Evolutionary conservation across 768 basidiomycete genomes (phyloP).

Genomic region (Melanogaster broomeanus): DNA sequence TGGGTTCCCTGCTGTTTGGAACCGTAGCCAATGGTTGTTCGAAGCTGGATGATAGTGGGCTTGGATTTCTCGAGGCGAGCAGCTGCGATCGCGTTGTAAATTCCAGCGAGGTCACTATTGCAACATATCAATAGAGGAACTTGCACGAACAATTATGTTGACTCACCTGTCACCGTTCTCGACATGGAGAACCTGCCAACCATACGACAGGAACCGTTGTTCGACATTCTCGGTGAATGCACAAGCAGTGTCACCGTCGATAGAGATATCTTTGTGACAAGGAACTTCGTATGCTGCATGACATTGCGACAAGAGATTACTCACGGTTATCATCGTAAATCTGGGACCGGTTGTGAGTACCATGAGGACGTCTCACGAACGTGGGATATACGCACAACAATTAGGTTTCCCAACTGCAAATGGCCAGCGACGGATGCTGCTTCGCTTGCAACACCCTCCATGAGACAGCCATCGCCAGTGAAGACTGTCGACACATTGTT

Average conservation of each 20-base stretch:
- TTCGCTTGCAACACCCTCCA: slow-evolving; percentile 95
- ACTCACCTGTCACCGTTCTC: slow-evolving; percentile 76
- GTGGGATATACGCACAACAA: slow-evolving; percentile 62
- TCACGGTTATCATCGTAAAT: slow-evolving; percentile 95
- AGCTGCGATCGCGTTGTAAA: slow-evolving; percentile 76
- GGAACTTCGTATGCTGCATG: slow-evolving; percentile 6
- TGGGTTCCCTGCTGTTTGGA: slow-evolving; percentile 93
- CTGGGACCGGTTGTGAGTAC: slow-evolving; percentile 38
- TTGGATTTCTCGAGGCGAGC: slow-evolving; percentile 76
- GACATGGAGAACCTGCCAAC: slow-evolving; percentile 91
- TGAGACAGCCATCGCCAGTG: slow-evolving; percentile 93
- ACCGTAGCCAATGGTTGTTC: slow-evolving; percentile 92
- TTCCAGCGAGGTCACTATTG: slow-evolving; percentile 70
- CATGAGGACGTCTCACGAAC: slow-evolving; percentile 7
- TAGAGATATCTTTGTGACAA: slow-evolving; percentile 75
- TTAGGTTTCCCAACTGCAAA: slow-evolving; percentile 89
- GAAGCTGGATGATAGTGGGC: slow-evolving; percentile 84
- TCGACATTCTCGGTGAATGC: slow-evolving; percentile 95
- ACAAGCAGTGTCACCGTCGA: slow-evolving; percentile 89
- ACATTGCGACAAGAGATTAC: slow-evolving; percentile 26
- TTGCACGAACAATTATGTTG: slow-evolving; percentile 1
- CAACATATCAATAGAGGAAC: slow-evolving; percentile 9
- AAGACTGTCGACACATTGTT: slow-evolving; percentile 55
- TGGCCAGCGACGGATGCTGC: slow-evolving; percentile 93
- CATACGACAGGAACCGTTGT: slow-evolving; percentile 86